Evolutionary conservation across 2,329 filamentous ascomycete genomes (phyloP), one percentile per base, ranked within the genome.

Genomic region (Fusarium begoniae): DNA sequence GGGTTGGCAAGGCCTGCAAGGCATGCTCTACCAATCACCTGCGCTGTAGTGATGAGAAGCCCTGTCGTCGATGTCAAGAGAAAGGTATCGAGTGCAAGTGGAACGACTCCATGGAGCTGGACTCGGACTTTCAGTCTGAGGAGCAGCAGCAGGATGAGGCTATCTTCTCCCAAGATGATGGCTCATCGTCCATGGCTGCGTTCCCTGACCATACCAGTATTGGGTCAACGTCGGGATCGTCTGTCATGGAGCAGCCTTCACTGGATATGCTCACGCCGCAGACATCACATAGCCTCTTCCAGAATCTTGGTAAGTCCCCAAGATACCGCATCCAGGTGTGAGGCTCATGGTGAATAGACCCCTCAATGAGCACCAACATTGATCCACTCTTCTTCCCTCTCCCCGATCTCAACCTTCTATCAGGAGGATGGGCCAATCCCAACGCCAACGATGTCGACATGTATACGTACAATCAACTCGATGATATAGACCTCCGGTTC

Each of bases 401-500:
- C 15, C 72, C 75, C 9, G 62, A 74, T 41, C 65, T 77, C 24
- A 74, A 77, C 43, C 72, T 78, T 28, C 62, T 76, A 5, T 66
- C 77, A 10, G 55, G 77, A 12, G 45, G 51, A 4, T 76, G 69
- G 74, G 22, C 56, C 1, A 62, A 57, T 1, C 41, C 64, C 41
- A 41, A 38, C 6, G 15, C 63, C 24, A 60, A 67, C 10, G 60
- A 71, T 3, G 32, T 63, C 3, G 63, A 63, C 10, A 63, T 69
- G 38, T 48, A 50, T 13, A 55, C 74, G 15, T 73, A 71, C 18
- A 77, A 79, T 30, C 78, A 80, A 15, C 72, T 82, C 2, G 79
- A 80, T 30, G 78, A 80, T 20, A 70, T 81, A 10, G 80, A 82
- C 57, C 70, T 82, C 4, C 72, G 73, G 17, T 82, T 82, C 37